phyloP scores from a whole-genome alignment of 2,329 filamentous ascomycete genomes.

The Xylariaceae sp. region DNA sequence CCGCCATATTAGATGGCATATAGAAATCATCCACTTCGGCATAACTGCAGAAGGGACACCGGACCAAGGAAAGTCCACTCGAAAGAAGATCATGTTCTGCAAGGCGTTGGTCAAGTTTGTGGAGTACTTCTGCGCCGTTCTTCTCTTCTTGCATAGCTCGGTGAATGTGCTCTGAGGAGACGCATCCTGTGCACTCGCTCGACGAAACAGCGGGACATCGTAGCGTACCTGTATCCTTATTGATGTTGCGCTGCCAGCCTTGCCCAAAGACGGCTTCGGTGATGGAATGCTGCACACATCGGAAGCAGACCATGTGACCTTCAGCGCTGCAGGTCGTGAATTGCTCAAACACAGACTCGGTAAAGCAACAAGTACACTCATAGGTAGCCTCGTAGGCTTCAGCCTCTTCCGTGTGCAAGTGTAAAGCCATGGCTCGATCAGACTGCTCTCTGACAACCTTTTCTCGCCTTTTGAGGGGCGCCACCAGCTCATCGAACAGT shows the following conservation, averaged over 20 bases:
- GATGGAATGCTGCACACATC: constrained; percentile 76
- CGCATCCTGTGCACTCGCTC: constrained; percentile 67
- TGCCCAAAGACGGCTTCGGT: constrained; percentile 91
- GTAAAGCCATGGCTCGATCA: constrained; percentile 49
- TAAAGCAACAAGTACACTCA: constrained; percentile 79
- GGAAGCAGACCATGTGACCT: constrained; percentile 73
- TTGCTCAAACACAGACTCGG: constrained; percentile 66
- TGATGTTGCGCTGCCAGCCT: constrained; percentile 79
- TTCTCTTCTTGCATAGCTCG: constrained; percentile 68
- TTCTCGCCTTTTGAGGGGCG: constrained; percentile 45
- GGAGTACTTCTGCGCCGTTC: constrained; percentile 66
- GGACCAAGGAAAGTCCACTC: constrained; percentile 69
- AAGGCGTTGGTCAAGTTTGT: constrained; percentile 73
- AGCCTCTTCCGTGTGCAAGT: constrained; percentile 55
- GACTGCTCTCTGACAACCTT: constrained; percentile 41
- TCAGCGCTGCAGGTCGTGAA: constrained; percentile 65
- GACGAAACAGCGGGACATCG: constrained; percentile 75
- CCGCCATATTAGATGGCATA: constrained; percentile 49
- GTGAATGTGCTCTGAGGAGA: constrained; percentile 65
- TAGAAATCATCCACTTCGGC: constrained; percentile 81
- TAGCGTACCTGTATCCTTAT: constrained; percentile 67
- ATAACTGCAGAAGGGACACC: constrained; percentile 88
- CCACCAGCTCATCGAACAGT: constrained; percentile 53
- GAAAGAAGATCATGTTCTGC: constrained; percentile 71
- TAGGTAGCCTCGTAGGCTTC: constrained; percentile 51